Evolutionary conservation across 2,329 filamentous ascomycete genomes (phyloP).

Genomic region (Ophiosphaerella herpotricha): DNA sequence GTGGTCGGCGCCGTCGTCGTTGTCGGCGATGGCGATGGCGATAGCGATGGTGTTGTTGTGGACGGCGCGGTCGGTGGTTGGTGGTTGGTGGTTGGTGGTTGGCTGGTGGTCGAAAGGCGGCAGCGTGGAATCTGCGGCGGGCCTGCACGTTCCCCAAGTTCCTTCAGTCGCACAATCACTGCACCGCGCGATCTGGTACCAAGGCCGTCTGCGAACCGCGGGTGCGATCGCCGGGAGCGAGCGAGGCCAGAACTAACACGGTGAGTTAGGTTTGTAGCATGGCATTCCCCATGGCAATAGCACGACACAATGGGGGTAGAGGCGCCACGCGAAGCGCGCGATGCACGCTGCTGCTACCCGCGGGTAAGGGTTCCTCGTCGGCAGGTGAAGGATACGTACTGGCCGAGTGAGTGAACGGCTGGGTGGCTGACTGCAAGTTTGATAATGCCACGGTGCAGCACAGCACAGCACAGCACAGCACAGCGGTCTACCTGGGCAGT

Average conservation of each 20-base stretch:
- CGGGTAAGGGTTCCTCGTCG: conserved; percentile 23
- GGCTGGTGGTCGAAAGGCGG: not conserved
- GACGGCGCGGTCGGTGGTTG: not conserved
- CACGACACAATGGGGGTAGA: conserved; percentile 6
- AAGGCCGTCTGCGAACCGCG: not conserved
- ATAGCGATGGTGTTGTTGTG: not conserved
- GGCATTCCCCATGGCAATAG: conserved; percentile 18
- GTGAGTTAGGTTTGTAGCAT: not conserved
- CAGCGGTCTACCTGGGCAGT: no score
- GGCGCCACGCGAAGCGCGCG: conserved; percentile 19
- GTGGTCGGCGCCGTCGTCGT: not conserved
- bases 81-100: not conserved
- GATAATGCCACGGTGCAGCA: not conserved
- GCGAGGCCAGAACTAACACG: conserved; percentile 1
- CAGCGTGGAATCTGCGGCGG: conserved; percentile 6
- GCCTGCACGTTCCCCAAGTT: conserved; percentile 26
- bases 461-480: no score
- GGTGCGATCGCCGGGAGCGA: conserved; percentile 2
- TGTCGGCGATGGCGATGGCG: not conserved
- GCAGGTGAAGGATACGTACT: not conserved
- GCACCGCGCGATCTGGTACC: conserved; percentile 3
- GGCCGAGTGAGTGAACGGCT: not conserved
- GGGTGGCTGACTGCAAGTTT: not conserved
- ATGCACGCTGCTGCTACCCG: conserved; percentile 19
- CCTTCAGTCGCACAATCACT: conserved; percentile 12